Evolutionary conservation across 106 monocot genomes (phyloP).

Genomic region (Narthecium ossifragum): DNA sequence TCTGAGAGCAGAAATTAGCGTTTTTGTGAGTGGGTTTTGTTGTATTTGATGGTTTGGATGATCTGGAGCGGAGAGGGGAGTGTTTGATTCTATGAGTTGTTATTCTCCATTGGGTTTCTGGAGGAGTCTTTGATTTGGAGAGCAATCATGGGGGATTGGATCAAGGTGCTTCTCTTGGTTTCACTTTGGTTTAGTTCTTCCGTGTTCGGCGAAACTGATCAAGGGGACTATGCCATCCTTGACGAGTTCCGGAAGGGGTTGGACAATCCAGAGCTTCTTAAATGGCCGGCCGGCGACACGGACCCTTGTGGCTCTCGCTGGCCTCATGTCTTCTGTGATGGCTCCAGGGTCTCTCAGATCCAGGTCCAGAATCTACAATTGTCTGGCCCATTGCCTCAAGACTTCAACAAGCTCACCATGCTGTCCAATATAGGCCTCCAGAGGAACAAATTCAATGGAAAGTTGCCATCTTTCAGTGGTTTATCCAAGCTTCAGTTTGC

Average conservation of each 20-base stretch:
- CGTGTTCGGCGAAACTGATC: slow-evolving; percentile 22
- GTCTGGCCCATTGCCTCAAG: slow-evolving; percentile 42
- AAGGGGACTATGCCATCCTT: slow-evolving; percentile 44
- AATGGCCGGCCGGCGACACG: slow-evolving; percentile 27
- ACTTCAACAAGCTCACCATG: slow-evolving; percentile 51
- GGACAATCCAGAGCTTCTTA: slow-evolving; percentile 45
- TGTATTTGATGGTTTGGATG: not conserved
- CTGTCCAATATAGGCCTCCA: slow-evolving; percentile 63
- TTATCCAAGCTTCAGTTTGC: slow-evolving; percentile 47
- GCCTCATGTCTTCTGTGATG: slow-evolving; percentile 47
- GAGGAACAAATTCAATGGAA: slow-evolving; percentile 55
- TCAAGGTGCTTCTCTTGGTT: not conserved
- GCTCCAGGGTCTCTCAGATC: slow-evolving; percentile 50
- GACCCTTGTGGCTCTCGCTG: slow-evolving; percentile 73
- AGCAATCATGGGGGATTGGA: not conserved
- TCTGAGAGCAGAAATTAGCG: too few species aligned
- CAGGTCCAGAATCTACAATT: slow-evolving; percentile 47
- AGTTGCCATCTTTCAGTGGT: slow-evolving; percentile 60
- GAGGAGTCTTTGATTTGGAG: not conserved
- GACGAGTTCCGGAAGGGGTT: slow-evolving; percentile 42
- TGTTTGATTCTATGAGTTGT: not conserved
- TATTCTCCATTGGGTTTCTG: not conserved
- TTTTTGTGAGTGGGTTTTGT: not conserved
- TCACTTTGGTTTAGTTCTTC: not conserved
- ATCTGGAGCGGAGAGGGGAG: not conserved